Conservation (phyloP, 306 rosid genomes). For the Citrullus amarus region DNA sequence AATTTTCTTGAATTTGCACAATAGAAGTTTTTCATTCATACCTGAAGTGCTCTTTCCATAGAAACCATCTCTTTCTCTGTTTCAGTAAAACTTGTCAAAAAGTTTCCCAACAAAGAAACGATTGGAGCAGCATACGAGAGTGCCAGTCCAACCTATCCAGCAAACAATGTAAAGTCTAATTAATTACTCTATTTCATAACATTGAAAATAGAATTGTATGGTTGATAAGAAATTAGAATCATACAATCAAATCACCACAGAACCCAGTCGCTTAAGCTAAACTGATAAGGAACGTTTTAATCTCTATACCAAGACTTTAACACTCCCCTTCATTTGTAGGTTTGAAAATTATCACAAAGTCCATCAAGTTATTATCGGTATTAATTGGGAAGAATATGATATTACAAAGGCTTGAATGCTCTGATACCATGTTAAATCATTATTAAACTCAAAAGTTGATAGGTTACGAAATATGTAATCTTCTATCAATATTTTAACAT, state of each 20-base stretch:
- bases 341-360: background rate
- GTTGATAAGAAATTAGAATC: too few species aligned
- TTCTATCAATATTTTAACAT: background rate
- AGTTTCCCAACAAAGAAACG: slow-evolving; percentile 71
- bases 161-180: background rate
- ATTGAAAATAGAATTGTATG: background rate
- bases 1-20: background rate
- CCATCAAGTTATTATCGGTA: background rate
- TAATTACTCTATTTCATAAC: slow-evolving; percentile 1
- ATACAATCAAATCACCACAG: background rate
- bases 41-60: slow-evolving; percentile 87
- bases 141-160: slow-evolving; percentile 75
- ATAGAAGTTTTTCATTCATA: slow-evolving; percentile 22
- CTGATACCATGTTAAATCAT: background rate
- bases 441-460: background rate
- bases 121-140: slow-evolving; percentile 90
- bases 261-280: background rate
- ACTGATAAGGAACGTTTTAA: too few species aligned
- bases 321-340: background rate
- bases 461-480: background rate
- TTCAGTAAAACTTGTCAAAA: slow-evolving; percentile 85
- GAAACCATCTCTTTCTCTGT: slow-evolving; percentile 99
- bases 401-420: background rate
- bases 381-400: background rate
- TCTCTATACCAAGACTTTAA: too few species aligned